Conservation (phyloP, 2,329 filamentous ascomycete species). For the Dactylellina parvicollis region DNA sequence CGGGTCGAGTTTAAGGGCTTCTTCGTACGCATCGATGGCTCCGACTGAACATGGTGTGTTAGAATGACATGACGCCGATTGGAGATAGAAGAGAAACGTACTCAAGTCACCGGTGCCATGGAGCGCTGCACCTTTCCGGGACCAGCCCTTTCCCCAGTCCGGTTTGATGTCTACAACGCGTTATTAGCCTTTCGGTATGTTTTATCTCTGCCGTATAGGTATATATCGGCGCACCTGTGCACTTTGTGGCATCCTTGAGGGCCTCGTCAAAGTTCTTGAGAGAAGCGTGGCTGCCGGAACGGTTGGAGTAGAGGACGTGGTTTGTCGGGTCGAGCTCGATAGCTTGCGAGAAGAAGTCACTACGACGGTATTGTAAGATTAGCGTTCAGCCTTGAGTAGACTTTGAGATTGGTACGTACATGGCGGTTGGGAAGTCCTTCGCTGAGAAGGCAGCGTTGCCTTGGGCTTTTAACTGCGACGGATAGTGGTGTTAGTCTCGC, state of each 20-base stretch:
- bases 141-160: slow-evolving; percentile 98
- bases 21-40: slow-evolving; percentile 88
- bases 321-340: slow-evolving; percentile 88
- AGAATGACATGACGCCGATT: slow-evolving; percentile 1
- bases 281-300: slow-evolving; percentile 80
- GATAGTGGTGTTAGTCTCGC: background rate
- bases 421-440: slow-evolving; percentile 94
- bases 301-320: slow-evolving; percentile 97
- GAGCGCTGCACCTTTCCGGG: slow-evolving; percentile 87
- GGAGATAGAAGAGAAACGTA: slow-evolving; percentile 60
- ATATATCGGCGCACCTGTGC: slow-evolving; percentile 65
- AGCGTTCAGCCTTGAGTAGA: background rate
- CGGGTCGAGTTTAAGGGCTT: slow-evolving; percentile 92
- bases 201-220: background rate
- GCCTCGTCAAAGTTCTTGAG: slow-evolving; percentile 88
- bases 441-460: slow-evolving; percentile 98
- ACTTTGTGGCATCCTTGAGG: slow-evolving; percentile 89
- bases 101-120: slow-evolving; percentile 85
- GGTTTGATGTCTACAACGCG: slow-evolving; percentile 77
- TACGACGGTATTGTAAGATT: slow-evolving; percentile 61
- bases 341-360: slow-evolving; percentile 92
- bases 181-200: background rate
- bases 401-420: slow-evolving; percentile 72
- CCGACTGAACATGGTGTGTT: slow-evolving; percentile 66
- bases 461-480: slow-evolving; percentile 82